phyloP scores from a whole-genome alignment of 2,329 filamentous ascomycete genomes.

The Fusarium sp. region DNA sequence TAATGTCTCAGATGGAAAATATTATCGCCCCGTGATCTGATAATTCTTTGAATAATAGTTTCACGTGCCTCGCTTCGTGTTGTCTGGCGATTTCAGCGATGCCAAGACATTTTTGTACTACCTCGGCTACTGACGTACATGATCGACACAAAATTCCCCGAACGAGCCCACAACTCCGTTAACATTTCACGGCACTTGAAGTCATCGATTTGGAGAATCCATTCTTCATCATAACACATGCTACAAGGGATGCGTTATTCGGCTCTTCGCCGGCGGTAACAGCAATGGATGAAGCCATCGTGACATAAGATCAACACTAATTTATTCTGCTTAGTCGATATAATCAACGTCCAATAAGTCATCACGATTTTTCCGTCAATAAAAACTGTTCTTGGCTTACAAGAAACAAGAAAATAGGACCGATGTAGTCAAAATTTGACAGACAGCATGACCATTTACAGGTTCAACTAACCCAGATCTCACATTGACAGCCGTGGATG shows the following conservation, averaged over 20 bases:
- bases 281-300: not conserved
- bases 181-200: not conserved
- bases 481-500: not conserved
- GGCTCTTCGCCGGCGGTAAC: constrained; percentile 4
- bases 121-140: not conserved
- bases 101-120: no score
- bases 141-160: not conserved
- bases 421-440: not conserved
- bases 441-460: not conserved
- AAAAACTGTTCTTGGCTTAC: not conserved
- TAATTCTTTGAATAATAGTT: not conserved
- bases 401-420: not conserved
- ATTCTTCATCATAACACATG: not conserved
- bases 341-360: not conserved
- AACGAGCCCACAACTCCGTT: not conserved
- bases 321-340: not conserved
- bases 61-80: not conserved
- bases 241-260: not conserved
- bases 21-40: not conserved
- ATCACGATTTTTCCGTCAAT: not conserved
- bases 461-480: not conserved
- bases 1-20: not conserved
- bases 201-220: not conserved
- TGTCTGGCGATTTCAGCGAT: rapidly evolving
- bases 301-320: not conserved